A percentile compares a stretch with the other conserved stretches of the same genome.
Conservation (phyloP, 1,284 basidiomycete species). For the Sanghuangporus sanghuang region DNA sequence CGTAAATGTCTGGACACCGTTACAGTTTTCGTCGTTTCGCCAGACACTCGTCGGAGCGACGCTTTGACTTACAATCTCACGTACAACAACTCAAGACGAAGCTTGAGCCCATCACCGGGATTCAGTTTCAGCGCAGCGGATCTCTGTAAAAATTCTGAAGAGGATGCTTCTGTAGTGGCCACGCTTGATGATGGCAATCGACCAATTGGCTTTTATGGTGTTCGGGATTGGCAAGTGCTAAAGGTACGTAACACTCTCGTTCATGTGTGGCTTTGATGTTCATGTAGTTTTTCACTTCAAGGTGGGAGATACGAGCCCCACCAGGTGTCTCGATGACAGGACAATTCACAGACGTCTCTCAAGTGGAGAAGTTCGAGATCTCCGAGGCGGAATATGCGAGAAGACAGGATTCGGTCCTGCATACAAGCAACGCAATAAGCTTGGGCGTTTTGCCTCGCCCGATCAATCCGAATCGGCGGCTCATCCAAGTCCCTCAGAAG, state of each 20-base stretch:
- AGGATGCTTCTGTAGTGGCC: too few relatives aligned
- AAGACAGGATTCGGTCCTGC: slow-evolving; percentile 80
- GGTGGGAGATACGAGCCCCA: slow-evolving; percentile 79
- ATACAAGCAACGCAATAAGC: slow-evolving; percentile 84
- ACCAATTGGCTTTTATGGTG: too few relatives aligned
- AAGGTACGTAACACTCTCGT: slow-evolving; percentile 34
- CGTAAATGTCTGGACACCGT: slow-evolving; percentile 48
- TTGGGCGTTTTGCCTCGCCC: slow-evolving; percentile 76
- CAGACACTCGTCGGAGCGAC: slow-evolving; percentile 82
- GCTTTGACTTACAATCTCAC: slow-evolving; percentile 67
- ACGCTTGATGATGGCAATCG: too few relatives aligned
- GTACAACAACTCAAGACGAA: slow-evolving; percentile 82
- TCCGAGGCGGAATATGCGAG: slow-evolving; percentile 79
- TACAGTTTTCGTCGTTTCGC: slow-evolving; percentile 76
- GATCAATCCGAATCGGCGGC: neutral
- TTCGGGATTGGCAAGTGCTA: too few relatives aligned
- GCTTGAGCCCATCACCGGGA: slow-evolving; percentile 88
- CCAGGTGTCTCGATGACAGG: slow-evolving; percentile 62
- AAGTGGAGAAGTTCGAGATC: slow-evolving; percentile 93
- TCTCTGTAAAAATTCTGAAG: slow-evolving; percentile 68
- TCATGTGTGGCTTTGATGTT: neutral
- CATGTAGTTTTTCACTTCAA: slow-evolving; percentile 27
- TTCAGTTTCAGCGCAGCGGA: slow-evolving; percentile 66
- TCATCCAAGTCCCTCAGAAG: neutral
- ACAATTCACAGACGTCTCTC: slow-evolving; percentile 78